Conservation (phyloP, 208 protist genomes). For the Blechomonas ayalai region DNA sequence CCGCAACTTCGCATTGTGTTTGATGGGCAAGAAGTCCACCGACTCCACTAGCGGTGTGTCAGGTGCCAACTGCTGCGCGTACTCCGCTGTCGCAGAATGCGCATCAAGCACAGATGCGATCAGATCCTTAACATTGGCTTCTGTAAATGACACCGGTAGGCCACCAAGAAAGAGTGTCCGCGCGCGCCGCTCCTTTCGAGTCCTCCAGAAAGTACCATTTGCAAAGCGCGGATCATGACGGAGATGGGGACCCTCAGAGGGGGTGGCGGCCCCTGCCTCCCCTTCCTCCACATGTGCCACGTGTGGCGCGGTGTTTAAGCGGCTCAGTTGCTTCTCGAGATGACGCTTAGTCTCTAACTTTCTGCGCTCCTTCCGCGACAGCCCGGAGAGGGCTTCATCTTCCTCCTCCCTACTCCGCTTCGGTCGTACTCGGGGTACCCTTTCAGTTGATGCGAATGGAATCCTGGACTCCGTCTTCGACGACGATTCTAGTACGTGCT, state of each 20-base stretch:
- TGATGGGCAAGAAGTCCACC: conserved; percentile 60
- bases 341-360: conserved; percentile 39
- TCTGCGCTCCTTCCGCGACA: conserved; percentile 58
- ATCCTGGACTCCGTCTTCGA: neutral
- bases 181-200: conserved; percentile 65
- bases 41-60: conserved; percentile 36
- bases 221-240: conserved; percentile 81
- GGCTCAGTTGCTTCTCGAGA: conserved; percentile 49
- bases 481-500: neutral
- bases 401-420: conserved; percentile 1
- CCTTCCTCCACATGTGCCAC: neutral
- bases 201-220: conserved; percentile 81
- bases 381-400: conserved; percentile 9
- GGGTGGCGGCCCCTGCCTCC: conserved; percentile 1
- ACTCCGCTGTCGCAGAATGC: conserved; percentile 16
- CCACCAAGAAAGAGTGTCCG: conserved; percentile 82
- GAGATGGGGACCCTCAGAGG: neutral
- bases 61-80: conserved; percentile 13
- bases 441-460: neutral
- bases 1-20: conserved; percentile 41
- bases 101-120: conserved; percentile 48
- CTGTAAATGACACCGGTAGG: conserved; percentile 44
- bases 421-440: neutral
- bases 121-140: conserved; percentile 49
- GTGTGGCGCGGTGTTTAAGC: conserved; percentile 19